Percentiles rank a stretch among this genome's conserved stretches.
Evolutionary conservation across 352 stramenopile genomes (phyloP).

Genomic region (Pythium chondricola): DNA sequence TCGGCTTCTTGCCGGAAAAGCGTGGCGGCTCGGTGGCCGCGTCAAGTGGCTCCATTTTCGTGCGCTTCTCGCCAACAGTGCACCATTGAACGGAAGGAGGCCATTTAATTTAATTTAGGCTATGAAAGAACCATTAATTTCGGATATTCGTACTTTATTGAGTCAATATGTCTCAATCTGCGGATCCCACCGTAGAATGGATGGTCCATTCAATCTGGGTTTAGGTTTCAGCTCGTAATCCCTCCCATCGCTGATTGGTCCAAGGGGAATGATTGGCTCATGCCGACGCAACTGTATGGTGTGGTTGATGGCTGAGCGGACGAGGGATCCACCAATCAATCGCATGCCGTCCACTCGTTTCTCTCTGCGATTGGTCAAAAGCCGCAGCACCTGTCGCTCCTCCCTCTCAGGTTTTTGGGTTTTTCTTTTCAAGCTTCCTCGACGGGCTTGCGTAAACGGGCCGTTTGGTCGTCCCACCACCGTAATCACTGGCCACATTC

Average conservation of each 20-base stretch:
- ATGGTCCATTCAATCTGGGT: too few relatives aligned
- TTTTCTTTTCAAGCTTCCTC: constrained; percentile 1
- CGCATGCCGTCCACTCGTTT: not conserved
- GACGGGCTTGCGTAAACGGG: constrained; percentile 21
- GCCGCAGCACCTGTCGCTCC: not conserved
- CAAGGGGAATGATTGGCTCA: constrained; percentile 22
- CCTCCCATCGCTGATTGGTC: constrained; percentile 9
- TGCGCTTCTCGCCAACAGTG: constrained; percentile 1
- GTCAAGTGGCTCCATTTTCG: constrained; percentile 20
- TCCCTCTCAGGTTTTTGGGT: not conserved
- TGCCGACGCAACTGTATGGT: constrained; percentile 1
- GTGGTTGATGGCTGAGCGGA: not conserved
- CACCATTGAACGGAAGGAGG: not conserved
- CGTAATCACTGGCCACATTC: constrained; percentile 14
- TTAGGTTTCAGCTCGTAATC: constrained; percentile 16
- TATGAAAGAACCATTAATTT: not conserved
- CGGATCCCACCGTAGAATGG: not conserved
- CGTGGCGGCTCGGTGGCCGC: constrained; percentile 24
- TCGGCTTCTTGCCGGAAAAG: constrained; percentile 47
- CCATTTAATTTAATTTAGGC: constrained; percentile 3
- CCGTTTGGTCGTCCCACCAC: not conserved
- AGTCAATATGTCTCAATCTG: constrained; percentile 10
- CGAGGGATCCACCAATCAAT: not conserved
- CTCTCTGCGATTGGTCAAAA: constrained; percentile 1
- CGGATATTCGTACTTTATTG: constrained; percentile 6